phyloP scores from a whole-genome alignment of 192 early-diverging fungal species.

The Backusella circina region DNA sequence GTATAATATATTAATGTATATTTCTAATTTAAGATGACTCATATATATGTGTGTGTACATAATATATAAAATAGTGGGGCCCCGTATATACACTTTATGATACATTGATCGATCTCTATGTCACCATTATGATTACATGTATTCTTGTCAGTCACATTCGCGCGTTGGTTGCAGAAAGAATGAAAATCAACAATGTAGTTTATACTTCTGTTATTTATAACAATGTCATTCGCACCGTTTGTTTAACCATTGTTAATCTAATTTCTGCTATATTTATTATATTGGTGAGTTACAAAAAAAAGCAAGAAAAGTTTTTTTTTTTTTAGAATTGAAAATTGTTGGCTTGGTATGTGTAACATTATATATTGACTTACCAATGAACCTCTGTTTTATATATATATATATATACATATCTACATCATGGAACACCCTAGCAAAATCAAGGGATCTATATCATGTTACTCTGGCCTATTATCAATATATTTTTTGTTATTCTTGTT shows the following conservation, averaged over 20 bases:
- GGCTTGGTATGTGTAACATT: background rate
- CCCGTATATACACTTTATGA: constrained; percentile 28
- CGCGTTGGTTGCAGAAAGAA: background rate
- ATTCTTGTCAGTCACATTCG: constrained; percentile 22
- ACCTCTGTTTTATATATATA: background rate
- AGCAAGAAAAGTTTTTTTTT: background rate
- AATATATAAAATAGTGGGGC: constrained; percentile 15
- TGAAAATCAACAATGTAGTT: constrained; percentile 8
- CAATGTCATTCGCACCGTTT: constrained; percentile 18
- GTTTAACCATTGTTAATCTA: constrained; percentile 23
- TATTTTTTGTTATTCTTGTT: constrained; percentile 25
- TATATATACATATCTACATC: too few relatives aligned
- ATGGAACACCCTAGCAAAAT: background rate
- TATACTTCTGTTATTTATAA: constrained; percentile 19
- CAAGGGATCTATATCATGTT: constrained; percentile 6
- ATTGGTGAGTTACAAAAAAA: background rate
- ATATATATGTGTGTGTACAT: background rate
- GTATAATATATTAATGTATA: background rate
- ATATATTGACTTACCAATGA: background rate
- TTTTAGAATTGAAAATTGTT: background rate
- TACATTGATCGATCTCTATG: constrained; percentile 25
- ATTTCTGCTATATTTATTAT: constrained; percentile 26
- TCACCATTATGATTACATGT: constrained; percentile 9
- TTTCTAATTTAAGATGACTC: background rate
- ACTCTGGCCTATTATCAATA: constrained; percentile 26